Evolutionary conservation across 164 flowering plant genomes (phyloP).

Genomic region (Tetrastigma voinierianum): DNA sequence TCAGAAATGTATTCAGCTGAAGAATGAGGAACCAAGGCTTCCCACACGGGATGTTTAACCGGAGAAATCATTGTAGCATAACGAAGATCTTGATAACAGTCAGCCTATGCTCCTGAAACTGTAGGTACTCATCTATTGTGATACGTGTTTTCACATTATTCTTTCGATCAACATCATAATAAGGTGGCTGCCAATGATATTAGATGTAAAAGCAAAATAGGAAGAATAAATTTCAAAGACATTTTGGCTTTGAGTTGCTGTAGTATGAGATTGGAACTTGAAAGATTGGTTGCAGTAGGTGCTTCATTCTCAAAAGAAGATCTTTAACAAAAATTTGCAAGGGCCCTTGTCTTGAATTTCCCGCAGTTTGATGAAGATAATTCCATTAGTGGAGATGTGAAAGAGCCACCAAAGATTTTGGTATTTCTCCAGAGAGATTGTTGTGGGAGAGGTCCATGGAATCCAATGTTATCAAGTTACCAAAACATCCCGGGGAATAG

Average conservation of each 20-base stretch:
- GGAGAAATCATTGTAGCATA: background rate
- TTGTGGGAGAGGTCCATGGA: slow-evolving; percentile 12
- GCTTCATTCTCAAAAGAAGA: slow-evolving; percentile 11
- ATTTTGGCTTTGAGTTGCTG: too few species aligned
- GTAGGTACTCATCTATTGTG: too few species aligned
- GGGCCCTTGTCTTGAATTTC: slow-evolving; percentile 14
- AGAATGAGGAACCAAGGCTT: background rate
- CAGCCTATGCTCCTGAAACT: background rate
- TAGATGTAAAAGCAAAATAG: too few species aligned
- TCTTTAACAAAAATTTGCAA: slow-evolving; percentile 3
- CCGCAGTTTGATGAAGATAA: slow-evolving; percentile 9
- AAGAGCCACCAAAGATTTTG: slow-evolving; percentile 5
- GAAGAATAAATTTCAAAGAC: background rate
- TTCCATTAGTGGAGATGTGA: slow-evolving; percentile 4
- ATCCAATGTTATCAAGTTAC: background rate
- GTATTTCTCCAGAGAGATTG: slow-evolving; percentile 6
- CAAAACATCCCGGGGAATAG: slow-evolving; percentile 2
- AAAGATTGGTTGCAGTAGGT: background rate
- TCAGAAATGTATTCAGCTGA: background rate
- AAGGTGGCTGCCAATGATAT: too few species aligned
- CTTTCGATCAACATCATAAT: too few species aligned
- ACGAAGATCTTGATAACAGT: background rate
- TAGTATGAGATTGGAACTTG: too few species aligned
- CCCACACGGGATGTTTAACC: slow-evolving; percentile 11
- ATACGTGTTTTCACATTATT: background rate